Conservation (phyloP, 2,329 filamentous ascomycete species). For the Apiospora hydei region DNA sequence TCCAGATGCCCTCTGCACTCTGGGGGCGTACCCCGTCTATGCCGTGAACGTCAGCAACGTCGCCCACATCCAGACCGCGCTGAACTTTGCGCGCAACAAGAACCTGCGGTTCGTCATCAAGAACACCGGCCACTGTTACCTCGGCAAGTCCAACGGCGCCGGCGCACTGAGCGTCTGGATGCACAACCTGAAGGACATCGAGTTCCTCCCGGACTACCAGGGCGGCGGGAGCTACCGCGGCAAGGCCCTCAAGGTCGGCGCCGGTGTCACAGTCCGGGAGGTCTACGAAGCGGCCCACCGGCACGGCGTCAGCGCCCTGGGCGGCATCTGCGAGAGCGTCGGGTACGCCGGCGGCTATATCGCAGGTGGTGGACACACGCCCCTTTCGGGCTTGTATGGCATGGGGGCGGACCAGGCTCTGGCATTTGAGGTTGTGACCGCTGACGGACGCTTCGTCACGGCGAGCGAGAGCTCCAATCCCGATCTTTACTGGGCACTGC, state of each 20-base stretch:
- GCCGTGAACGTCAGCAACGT: constrained; percentile 50
- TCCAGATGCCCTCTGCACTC: constrained; percentile 40
- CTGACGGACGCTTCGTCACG: constrained; percentile 53
- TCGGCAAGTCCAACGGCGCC: constrained; percentile 48
- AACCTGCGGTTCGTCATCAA: constrained; percentile 60
- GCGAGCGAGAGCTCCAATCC: constrained; percentile 51
- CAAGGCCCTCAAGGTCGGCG: constrained; percentile 61
- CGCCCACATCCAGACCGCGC: constrained; percentile 52
- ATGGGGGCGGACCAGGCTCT: constrained; percentile 60
- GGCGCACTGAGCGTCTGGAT: constrained; percentile 49
- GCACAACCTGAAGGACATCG: constrained; percentile 44
- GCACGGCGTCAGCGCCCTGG: constrained; percentile 56
- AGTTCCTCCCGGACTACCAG: constrained; percentile 44
- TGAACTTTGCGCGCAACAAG: constrained; percentile 54
- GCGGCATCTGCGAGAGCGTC: constrained; percentile 61
- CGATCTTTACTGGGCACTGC: constrained; percentile 58
- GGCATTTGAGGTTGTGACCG: constrained; percentile 56
- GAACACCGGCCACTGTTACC: constrained; percentile 62
- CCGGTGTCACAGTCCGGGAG: constrained; percentile 61
- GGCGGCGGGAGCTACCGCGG: constrained; percentile 45
- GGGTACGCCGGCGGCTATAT: constrained; percentile 57
- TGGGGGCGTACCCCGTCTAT: constrained; percentile 53
- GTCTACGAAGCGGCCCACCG: constrained; percentile 58
- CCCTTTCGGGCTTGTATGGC: constrained; percentile 56
- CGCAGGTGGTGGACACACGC: constrained; percentile 62